Percentiles rank a stretch among this genome's conserved stretches.
These are phyloP conservation scores for Trypanosoma caninum DNA, from an alignment of 208 protist genomes.

Conservation along the genomic window DNA sequence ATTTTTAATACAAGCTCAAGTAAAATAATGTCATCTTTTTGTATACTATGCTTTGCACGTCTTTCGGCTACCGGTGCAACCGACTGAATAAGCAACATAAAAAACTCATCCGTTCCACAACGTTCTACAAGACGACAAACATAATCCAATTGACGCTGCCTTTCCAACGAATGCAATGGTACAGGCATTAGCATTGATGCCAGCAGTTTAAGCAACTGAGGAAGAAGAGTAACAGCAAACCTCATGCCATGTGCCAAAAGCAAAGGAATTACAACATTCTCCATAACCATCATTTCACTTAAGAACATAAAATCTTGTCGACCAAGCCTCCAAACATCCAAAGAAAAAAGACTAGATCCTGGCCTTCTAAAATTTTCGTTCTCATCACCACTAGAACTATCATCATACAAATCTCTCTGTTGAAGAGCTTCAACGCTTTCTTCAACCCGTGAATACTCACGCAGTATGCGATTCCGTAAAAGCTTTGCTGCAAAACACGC, in stretches of 20 bases:
- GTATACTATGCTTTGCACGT: conserved; percentile 36
- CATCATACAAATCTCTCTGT: conserved; percentile 56
- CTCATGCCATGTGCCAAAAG: conserved; percentile 78
- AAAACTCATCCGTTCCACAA: conserved; percentile 83
- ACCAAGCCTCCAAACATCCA: conserved; percentile 11
- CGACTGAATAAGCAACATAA: conserved; percentile 72
- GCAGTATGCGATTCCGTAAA: conserved; percentile 66
- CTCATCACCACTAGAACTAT: conserved; percentile 34
- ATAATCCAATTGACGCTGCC: conserved; percentile 57
- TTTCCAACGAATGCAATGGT: conserved; percentile 49
- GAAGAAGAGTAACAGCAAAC: conserved; percentile 57
- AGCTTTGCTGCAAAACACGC: conserved; percentile 73
- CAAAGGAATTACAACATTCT: conserved; percentile 75
- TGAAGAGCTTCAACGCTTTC: conserved; percentile 54
- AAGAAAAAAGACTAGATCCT: conserved; percentile 6
- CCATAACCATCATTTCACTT: conserved; percentile 75
- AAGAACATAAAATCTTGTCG: conserved; percentile 74
- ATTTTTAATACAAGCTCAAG: conserved; percentile 79
- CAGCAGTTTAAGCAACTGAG: conserved; percentile 79
- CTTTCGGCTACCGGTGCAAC: conserved; percentile 76
- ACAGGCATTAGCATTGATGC: conserved; percentile 67
- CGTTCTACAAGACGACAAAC: conserved; percentile 52
- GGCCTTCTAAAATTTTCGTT: conserved; percentile 18
- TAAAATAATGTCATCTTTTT: conserved; percentile 61
- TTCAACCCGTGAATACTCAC: conserved; percentile 66